Conservation (phyloP, 371 early-diverging fungal genomes). For the Coemansia sp. region DNA sequence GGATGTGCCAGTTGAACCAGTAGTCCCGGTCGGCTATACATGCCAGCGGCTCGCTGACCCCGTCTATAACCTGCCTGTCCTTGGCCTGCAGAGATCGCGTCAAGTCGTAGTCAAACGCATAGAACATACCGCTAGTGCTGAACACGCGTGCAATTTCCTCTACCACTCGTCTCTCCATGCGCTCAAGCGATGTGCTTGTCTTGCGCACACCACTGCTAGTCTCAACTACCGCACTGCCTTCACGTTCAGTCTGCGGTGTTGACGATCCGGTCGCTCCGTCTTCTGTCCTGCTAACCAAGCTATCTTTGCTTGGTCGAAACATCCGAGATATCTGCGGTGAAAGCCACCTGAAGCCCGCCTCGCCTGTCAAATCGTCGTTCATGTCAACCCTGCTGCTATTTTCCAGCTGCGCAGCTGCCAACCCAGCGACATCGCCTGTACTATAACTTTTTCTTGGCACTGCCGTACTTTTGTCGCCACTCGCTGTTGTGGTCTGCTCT, state of each 20-base stretch:
- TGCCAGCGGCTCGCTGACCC: constrained; percentile 8
- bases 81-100: constrained; percentile 59
- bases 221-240: background rate
- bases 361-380: background rate
- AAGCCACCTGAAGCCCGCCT: constrained; percentile 24
- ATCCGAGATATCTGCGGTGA: constrained; percentile 41
- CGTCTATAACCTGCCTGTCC: constrained; percentile 48
- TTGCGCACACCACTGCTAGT: background rate
- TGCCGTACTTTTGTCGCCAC: background rate
- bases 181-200: constrained; percentile 20
- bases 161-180: constrained; percentile 61
- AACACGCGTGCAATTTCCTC: constrained; percentile 65
- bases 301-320: constrained; percentile 12
- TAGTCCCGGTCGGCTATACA: constrained; percentile 13
- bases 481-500: background rate
- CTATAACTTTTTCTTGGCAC: background rate
- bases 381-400: background rate
- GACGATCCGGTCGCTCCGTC: background rate
- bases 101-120: constrained; percentile 61
- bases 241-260: background rate
- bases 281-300: background rate
- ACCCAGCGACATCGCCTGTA: background rate
- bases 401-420: background rate
- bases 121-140: constrained; percentile 63
- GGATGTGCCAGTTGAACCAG: constrained; percentile 32